Evolutionary conservation across 176 grass and related monocot genomes (phyloP), one percentile per base, ranked within the genome.

Genomic region (Oryza coarctata): DNA sequence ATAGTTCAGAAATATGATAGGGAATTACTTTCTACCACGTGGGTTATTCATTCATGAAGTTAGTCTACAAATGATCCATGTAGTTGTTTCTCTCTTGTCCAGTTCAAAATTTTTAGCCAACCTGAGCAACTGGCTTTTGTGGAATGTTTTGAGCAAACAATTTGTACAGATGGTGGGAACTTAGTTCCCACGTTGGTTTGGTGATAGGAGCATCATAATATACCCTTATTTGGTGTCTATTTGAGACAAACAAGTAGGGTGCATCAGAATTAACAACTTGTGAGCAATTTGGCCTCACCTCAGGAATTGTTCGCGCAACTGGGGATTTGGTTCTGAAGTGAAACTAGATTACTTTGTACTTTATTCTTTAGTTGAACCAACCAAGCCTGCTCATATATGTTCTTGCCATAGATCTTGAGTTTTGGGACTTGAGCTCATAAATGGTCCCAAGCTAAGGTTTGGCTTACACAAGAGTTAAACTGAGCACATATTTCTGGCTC

Each of bases 211-310:
- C 12, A 36, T 64, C 25, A 15, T 12, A 30, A 5, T 30, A 58
- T 23, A 10, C 20, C 26, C 1, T 78, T 18, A 6, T 80, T 68
- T 36, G 63, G n/a, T 52, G 12, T 31, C 39, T 78, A 79, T 15
- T 50, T 79, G 41, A 6, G 47, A 50, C 20, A 47, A 12, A 32
- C 12, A 28, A 52, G 31, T 8, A 6, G 6, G 71, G 61, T 66
- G 71, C 44, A 39, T 12, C 27, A 76, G 60, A 76, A 43, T 41
- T 40, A 66, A 65, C 29, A 65, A 28, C 41, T 83, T 83, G 22
- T 26, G 35, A 50, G 41, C n/a, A 25, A 74, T 23, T 26, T 36
- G 82, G 11, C 62, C 43, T 68, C 30, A 52, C 23, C 32, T 76
- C 61, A 65, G 39, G 39, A 65, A 23, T 79, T 40, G 12, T 66